These are phyloP conservation scores for Hymenoscyphus albidus DNA, from an alignment of 2,329 filamentous ascomycete genomes.

Conservation along the genomic window DNA sequence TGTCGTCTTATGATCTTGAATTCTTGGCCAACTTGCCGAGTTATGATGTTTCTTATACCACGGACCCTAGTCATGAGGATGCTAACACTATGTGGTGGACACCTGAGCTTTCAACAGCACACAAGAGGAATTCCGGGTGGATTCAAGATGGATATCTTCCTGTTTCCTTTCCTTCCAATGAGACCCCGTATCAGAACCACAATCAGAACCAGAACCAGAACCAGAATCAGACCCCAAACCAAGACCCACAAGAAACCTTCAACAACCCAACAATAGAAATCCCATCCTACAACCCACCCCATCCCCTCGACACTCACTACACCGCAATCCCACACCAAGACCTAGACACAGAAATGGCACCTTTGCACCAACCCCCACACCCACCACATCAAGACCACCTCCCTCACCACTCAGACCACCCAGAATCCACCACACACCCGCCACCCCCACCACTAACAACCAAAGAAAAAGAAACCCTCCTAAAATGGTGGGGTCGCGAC, in stretches of 20 bases:
- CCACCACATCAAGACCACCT: not conserved
- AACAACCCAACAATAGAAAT: not conserved
- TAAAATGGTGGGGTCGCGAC: conserved; percentile 12
- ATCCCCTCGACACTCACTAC: not conserved
- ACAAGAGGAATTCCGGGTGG: not conserved
- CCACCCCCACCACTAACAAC: not conserved
- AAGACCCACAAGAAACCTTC: not conserved
- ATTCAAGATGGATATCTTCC: not conserved
- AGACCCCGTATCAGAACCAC: not conserved
- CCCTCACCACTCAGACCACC: not conserved
- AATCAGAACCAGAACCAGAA: not conserved
- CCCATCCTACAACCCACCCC: not conserved
- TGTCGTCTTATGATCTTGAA: not conserved
- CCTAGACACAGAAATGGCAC: not conserved
- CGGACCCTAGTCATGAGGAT: not conserved
- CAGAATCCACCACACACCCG: not conserved
- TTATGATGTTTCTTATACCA: not conserved
- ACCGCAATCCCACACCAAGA: not conserved
- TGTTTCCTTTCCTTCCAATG: not conserved
- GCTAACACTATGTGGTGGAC: not conserved
- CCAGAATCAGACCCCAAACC: not conserved
- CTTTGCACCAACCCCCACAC: not conserved
- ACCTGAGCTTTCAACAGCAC: not conserved
- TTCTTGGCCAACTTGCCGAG: not conserved
- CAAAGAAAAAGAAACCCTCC: conserved; percentile 4